Evolutionary conservation across 2,329 filamentous ascomycete species (phyloP).

Genomic region (Pleoardoris graminearum): DNA sequence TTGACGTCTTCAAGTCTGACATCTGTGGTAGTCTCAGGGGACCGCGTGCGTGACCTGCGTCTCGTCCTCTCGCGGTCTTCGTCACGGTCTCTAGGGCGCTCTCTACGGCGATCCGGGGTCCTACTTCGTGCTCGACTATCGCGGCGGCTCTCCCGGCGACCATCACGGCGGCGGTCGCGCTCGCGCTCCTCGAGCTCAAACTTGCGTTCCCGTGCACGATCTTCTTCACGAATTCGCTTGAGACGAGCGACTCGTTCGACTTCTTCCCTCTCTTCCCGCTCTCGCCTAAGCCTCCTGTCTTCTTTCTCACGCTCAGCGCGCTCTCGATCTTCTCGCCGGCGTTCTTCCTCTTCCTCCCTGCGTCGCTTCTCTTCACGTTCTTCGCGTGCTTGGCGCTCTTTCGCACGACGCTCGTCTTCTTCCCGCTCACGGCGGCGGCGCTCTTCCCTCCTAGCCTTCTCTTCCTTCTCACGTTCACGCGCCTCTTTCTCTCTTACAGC

Average conservation of each 20-base stretch:
- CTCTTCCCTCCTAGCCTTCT: slow-evolving; percentile 60
- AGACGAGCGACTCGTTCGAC: slow-evolving; percentile 50
- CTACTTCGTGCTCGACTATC: slow-evolving; percentile 33
- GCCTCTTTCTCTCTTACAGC: slow-evolving; percentile 65
- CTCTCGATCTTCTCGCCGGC: slow-evolving; percentile 34
- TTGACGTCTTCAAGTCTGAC: slow-evolving; percentile 42
- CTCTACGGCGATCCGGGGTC: slow-evolving; percentile 33
- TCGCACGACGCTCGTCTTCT: slow-evolving; percentile 51
- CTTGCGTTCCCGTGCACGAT: slow-evolving; percentile 48
- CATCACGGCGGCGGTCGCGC: slow-evolving; percentile 55
- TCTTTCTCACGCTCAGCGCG: slow-evolving; percentile 48
- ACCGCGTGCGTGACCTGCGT: slow-evolving; percentile 25
- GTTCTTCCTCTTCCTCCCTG: slow-evolving; percentile 38
- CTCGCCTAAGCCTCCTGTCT: slow-evolving; percentile 55
- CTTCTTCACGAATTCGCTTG: slow-evolving; percentile 41
- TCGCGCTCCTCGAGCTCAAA: slow-evolving; percentile 27
- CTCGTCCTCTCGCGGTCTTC: slow-evolving; percentile 34
- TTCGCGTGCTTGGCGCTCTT: slow-evolving; percentile 51
- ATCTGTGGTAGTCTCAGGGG: slow-evolving; percentile 27
- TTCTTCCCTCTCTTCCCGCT: slow-evolving; percentile 50
- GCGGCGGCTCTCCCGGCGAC: slow-evolving; percentile 47
- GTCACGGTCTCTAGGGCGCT: slow-evolving; percentile 53
- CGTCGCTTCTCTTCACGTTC: slow-evolving; percentile 50
- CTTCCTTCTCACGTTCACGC: slow-evolving; percentile 57
- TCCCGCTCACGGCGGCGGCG: slow-evolving; percentile 55